Base-by-base conservation (phyloP, 2,329 filamentous ascomycete genomes). In the Dryadomyces quercus-mongolicae region DNA sequence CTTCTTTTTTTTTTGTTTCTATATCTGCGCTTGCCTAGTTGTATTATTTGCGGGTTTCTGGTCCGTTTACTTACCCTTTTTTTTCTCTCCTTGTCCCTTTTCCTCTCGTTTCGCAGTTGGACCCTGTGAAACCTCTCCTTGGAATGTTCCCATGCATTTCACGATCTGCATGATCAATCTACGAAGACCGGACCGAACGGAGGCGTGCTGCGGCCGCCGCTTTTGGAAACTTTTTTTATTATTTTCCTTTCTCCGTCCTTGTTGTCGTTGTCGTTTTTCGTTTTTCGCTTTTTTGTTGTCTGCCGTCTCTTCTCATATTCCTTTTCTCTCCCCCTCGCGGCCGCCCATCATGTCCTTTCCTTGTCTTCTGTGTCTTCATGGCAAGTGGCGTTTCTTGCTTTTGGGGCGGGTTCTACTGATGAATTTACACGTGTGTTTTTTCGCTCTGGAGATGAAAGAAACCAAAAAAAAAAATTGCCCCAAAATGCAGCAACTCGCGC, bases 1-100 rank as follows among this genome's bases (percentile, higher is more conserved):
- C 12, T 15, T 16, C 22, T 40, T 16, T 49, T 16, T 16, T 45
- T 20, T 20, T 20, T 44, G 20, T 40, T 42, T 45, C 18, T 44
- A 5, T 40, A 21, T 56, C 22, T 48, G 51, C 54, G 31, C 55
- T 63, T 54, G 61, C 61, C 10, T 40, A 13, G 36, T 40, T 40
- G 36, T 40, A 40, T 40, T 40, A 40, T 40, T 40, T 40, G 36
- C 36, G 63, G 61, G 63, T 62, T 68, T 65, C 55, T 52, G 10
- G 10, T 40, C 15, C 65, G 67, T 68, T 67, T 67, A 64, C 62
- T 63, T 62, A 62, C 65, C 60, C 62, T 62, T 59, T 62, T 63
- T 65, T 61, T 48, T n/a, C 31, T 49, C 61, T 52, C 55, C 56
- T 61, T 51, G 59, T 59, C 52, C 59, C 56, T 57, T 58, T 62